A percentile compares a stretch with the other conserved stretches of the same genome.
Conservation (phyloP, 164 flowering plant genomes). For the Pachysandra terminalis region DNA sequence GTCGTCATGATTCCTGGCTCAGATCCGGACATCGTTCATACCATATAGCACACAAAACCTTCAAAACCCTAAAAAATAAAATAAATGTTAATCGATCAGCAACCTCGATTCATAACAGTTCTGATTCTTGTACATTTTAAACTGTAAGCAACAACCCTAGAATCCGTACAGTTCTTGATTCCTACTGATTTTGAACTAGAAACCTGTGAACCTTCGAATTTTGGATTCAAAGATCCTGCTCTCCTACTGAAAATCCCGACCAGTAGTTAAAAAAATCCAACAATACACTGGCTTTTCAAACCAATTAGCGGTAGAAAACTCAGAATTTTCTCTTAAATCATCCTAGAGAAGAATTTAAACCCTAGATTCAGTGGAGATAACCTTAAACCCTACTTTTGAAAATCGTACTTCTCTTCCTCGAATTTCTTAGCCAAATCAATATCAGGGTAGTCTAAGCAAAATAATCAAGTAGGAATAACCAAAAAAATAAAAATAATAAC, state of each 20-base stretch:
- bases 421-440: neutral
- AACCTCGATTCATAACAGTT: neutral
- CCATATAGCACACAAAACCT: too few species aligned
- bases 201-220: too few species aligned
- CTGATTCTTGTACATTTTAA: neutral
- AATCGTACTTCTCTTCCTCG: neutral
- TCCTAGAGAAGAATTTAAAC: neutral
- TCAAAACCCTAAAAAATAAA: slow-evolving; percentile 5
- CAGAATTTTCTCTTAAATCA: neutral
- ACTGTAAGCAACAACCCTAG: neutral
- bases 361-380: neutral
- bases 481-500: too few species aligned
- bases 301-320: neutral
- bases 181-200: too few species aligned
- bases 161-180: neutral
- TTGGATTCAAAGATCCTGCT: neutral
- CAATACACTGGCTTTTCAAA: neutral
- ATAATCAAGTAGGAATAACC: neutral
- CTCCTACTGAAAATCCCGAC: too few species aligned
- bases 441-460: neutral
- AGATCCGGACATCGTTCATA: slow-evolving; percentile 41
- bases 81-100: neutral
- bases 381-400: neutral
- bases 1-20: slow-evolving; percentile 40
- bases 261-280: neutral